Base-by-base conservation (phyloP, 208 protist genomes). In the Trypanosoma cruzi region DNA sequence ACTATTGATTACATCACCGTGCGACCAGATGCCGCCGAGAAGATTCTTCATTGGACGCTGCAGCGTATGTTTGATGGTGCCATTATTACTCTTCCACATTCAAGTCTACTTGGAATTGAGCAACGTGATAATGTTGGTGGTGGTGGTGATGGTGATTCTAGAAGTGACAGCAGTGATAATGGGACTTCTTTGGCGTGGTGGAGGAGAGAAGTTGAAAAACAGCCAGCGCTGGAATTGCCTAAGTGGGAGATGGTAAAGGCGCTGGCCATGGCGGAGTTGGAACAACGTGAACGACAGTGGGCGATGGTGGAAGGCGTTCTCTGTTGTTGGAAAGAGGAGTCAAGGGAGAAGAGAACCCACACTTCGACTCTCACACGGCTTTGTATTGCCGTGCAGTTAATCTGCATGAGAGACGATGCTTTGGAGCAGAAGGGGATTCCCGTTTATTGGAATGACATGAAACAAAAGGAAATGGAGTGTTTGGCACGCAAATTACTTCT, bases 181-280 rank as follows among this genome's bases (percentile, higher is more conserved):
- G 16, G 20, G 31, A 34, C 32, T 3, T 52, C 40, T 14, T 28
- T 70, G 37, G 18, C 13, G 28, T 70, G 20, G 40, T 76, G 62
- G 71, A 4, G 48, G 11, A 14, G 53, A 44, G 28, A 44, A 31
- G 20, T 75, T 46, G 54, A 56, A n/a, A 24, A 57, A 46, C 29
- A 60, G 20, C 5, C 57, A 36, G 40, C 16, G 46, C 2, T 49
- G 48, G 64, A 77, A 34, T n/a, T 77, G 16, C 37, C 48, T 46
- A 77, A 77, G 49, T 77, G 71, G 71, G 57, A 64, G 42, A 64
- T 64, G 16, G 64, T 67, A 1, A 44, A 40, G 14, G 29, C 24
- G 24, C 37, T 77, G 0, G 49, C 56, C 10, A 50, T 77, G 14
- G 54, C 58, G 22, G 50, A 64, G 34, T 24, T 71, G 48, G 32